Evolutionary conservation across 108 stramenopile genomes (phyloP), one percentile per base, ranked within the genome.

Genomic region (Pseudonitzschia pungens): DNA sequence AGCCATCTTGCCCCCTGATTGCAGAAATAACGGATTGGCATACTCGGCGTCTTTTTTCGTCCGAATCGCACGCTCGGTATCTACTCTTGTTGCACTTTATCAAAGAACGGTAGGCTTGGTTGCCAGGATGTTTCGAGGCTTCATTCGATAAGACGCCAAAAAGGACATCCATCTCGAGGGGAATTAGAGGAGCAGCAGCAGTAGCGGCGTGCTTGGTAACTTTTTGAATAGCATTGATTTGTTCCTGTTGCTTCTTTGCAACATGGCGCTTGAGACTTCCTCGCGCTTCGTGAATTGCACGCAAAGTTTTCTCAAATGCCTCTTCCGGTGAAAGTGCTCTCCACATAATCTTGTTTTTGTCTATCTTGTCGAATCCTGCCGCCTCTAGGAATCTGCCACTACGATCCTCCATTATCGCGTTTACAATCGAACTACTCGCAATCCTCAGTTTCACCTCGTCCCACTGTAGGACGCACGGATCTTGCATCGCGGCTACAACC

Each of bases 301-400:
- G 15, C 57, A 58, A 31, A 4, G 57, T 58, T n/a, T 27, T 22
- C 5, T 26, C 15, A 4, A 26, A 22, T 26, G 57, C 57, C 24
- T 58, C 29, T 9, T 22, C 0, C 11, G 4, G 0, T 10, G 29
- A 31, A 27, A 58, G 0, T 15, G 24, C 57, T 9, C 18, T 48
- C 45, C 57, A 58, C 57, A 14, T 10, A 31, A 27, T 26, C n/a
- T 27, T 58, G 22, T 31, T 15, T 10, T 4, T 58, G 0, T 27
- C 2, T 9, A 21, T 22, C 57, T 58, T 0, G 57, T 15, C 15
- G 45, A 26, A 24, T 22, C 20, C 5, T 58, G 57, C 15, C 27
- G 26, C 57, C 77, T 87, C 84, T 60, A 93, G 83, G 68, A 93
- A 93, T 14, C 88, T 71, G 8, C 89, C 92, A 56, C 87, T 76